Conservation (phyloP, 1,284 basidiomycete species). For the Microbotryum intermedium region DNA sequence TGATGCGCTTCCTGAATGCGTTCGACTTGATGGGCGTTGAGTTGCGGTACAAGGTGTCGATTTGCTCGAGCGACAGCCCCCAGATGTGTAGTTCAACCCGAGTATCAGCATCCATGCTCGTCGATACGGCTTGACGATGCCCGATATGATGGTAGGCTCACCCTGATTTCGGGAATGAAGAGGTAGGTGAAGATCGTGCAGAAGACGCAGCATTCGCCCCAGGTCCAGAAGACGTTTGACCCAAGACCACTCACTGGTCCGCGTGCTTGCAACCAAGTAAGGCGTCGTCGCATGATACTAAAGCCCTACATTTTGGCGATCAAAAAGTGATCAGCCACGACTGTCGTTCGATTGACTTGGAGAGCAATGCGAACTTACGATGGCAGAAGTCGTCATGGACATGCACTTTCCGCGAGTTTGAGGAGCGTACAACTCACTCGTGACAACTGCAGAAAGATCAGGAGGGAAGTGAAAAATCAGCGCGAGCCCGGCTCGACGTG, state of each 20-base stretch:
- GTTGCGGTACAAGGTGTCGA: conserved; percentile 44
- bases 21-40: conserved; percentile 24
- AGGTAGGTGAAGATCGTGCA: conserved; percentile 27
- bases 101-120: too few relatives aligned
- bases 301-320: conserved; percentile 19
- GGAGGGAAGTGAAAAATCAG: background rate
- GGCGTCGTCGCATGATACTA: too few relatives aligned
- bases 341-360: background rate
- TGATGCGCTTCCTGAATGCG: conserved; percentile 40
- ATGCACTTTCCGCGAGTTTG: conserved; percentile 33
- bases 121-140: too few relatives aligned
- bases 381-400: conserved; percentile 37
- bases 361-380: conserved; percentile 15
- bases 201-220: conserved; percentile 26
- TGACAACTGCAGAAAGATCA: conserved; percentile 1
- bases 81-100: conserved; percentile 3
- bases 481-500: too few relatives aligned
- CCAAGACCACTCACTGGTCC: conserved; percentile 4
- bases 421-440: too few relatives aligned
- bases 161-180: conserved; percentile 37
- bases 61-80: conserved; percentile 39
- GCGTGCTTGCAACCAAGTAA: background rate
- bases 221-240: conserved; percentile 36
- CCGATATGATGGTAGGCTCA: too few relatives aligned
- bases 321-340: conserved; percentile 16